Conservation (phyloP, 73 alveolate genomes). For the Symbiodinium natans region DNA sequence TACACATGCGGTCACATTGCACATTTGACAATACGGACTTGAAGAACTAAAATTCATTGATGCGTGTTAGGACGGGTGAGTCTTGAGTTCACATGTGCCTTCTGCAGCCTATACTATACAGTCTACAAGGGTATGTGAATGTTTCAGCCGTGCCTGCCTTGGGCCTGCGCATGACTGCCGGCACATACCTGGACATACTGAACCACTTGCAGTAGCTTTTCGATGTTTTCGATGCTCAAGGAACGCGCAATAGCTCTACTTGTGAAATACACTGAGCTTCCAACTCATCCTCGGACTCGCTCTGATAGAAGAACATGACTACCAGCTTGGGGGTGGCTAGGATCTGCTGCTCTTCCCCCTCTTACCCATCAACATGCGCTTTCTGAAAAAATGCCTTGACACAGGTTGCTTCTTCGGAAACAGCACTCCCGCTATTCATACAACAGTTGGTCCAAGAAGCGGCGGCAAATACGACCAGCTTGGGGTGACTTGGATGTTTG, state of each 20-base stretch:
- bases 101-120: neutral
- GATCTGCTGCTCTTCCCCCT: too few species aligned
- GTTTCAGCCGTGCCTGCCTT: neutral
- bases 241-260: neutral
- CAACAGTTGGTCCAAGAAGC: too few species aligned
- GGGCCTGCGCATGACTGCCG: slow-evolving; percentile 88
- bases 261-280: slow-evolving; percentile 1
- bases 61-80: neutral
- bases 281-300: neutral
- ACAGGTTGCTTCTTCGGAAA: too few species aligned
- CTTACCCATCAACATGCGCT: too few species aligned
- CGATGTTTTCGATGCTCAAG: neutral
- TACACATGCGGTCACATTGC: neutral
- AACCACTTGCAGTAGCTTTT: neutral
- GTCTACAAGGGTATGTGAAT: neutral
- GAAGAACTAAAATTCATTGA: neutral
- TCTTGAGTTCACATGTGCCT: neutral
- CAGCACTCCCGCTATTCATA: too few species aligned
- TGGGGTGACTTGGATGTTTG: too few species aligned
- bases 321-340: neutral
- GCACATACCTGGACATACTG: slow-evolving; percentile 12
- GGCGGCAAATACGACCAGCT: too few species aligned
- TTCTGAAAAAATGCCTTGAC: too few species aligned
- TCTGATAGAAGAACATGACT: neutral
- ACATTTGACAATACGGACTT: neutral